These are phyloP conservation scores for Macrophomina tecta DNA, from an alignment of 2,329 filamentous ascomycete species.

Conservation along the genomic window DNA sequence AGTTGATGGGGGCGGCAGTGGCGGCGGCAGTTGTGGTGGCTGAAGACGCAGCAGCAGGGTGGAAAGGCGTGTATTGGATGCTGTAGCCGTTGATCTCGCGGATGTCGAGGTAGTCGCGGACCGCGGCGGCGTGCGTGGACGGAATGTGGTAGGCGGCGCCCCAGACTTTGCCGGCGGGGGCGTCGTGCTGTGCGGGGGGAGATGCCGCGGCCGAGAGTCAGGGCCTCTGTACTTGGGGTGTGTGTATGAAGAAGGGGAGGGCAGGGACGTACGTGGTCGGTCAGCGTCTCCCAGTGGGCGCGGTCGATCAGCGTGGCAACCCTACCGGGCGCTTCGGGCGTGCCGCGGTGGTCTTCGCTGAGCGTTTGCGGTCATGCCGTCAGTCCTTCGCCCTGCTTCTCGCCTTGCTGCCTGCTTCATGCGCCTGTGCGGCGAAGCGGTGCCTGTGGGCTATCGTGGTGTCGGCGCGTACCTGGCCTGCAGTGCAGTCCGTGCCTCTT, in stretches of 20 bases:
- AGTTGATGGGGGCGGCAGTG: slow-evolving; percentile 43
- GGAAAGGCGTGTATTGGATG: slow-evolving; percentile 87
- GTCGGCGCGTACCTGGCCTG: slow-evolving; percentile 42
- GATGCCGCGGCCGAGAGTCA: slow-evolving; percentile 33
- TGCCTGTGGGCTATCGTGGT: background rate
- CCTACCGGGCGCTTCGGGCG: slow-evolving; percentile 82
- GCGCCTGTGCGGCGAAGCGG: background rate
- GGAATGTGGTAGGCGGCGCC: slow-evolving; percentile 90
- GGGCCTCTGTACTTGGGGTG: slow-evolving; percentile 39
- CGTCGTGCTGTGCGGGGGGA: slow-evolving; percentile 52
- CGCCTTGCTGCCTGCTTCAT: background rate
- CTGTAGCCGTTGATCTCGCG: slow-evolving; percentile 97
- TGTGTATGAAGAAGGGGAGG: slow-evolving; percentile 22
- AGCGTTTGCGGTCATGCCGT: slow-evolving; percentile 2
- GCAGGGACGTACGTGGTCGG: slow-evolving; percentile 63
- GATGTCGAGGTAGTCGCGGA: slow-evolving; percentile 90
- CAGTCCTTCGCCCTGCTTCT: background rate
- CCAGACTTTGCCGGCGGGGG: slow-evolving; percentile 74
- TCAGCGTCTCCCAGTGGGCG: slow-evolving; percentile 78
- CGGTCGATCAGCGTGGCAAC: slow-evolving; percentile 92
- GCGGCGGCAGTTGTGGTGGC: slow-evolving; percentile 29
- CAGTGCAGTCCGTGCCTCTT: background rate
- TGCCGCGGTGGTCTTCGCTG: slow-evolving; percentile 94
- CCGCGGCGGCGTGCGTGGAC: slow-evolving; percentile 73
- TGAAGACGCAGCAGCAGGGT: slow-evolving; percentile 60